phyloP scores from a whole-genome alignment of 2,329 filamentous ascomycete species.

The Diaporthe helianthi region DNA sequence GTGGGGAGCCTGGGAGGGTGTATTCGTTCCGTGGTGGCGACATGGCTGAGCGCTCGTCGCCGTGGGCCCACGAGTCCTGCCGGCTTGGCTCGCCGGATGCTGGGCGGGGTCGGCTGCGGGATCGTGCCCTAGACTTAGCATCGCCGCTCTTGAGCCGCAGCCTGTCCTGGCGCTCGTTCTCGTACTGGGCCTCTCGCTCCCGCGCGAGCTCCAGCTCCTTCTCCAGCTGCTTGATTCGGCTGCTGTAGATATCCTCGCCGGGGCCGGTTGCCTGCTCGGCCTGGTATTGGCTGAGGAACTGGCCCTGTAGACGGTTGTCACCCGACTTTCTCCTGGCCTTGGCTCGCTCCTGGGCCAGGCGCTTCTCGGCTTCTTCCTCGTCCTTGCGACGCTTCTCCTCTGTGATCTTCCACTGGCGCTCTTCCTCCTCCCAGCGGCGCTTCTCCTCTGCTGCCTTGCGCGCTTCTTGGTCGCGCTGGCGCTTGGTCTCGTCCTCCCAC shows the following conservation, averaged over 20 bases:
- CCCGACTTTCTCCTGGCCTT: slow-evolving; percentile 61
- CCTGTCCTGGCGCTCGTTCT: slow-evolving; percentile 63
- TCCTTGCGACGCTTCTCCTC: slow-evolving; percentile 71
- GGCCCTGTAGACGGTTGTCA: slow-evolving; percentile 76
- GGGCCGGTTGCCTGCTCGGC: slow-evolving; percentile 63
- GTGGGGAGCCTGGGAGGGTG: slow-evolving; percentile 43
- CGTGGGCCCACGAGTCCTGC: slow-evolving; percentile 68
- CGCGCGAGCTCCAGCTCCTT: slow-evolving; percentile 69
- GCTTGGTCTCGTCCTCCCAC: slow-evolving; percentile 71
- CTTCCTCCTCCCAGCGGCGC: slow-evolving; percentile 78
- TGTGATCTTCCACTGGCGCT: slow-evolving; percentile 77
- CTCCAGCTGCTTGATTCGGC: slow-evolving; percentile 82
- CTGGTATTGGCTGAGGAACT: slow-evolving; percentile 87
- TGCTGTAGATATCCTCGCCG: slow-evolving; percentile 59
- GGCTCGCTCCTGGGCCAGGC: slow-evolving; percentile 70
- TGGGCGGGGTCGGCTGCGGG: slow-evolving; percentile 50
- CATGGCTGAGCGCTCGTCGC: slow-evolving; percentile 63
- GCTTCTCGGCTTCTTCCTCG: slow-evolving; percentile 75
- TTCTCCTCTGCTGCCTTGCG: slow-evolving; percentile 71
- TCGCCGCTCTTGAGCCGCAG: slow-evolving; percentile 42
- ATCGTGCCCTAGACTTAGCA: slow-evolving; percentile 48
- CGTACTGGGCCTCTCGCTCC: slow-evolving; percentile 68
- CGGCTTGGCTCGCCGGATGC: slow-evolving; percentile 51
- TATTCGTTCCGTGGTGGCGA: slow-evolving; percentile 59
- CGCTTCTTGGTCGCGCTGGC: slow-evolving; percentile 65